Evolutionary conservation across 75 land plant genomes (phyloP), one percentile per base, ranked within the genome.

Genomic region (Gnetum montanum): DNA sequence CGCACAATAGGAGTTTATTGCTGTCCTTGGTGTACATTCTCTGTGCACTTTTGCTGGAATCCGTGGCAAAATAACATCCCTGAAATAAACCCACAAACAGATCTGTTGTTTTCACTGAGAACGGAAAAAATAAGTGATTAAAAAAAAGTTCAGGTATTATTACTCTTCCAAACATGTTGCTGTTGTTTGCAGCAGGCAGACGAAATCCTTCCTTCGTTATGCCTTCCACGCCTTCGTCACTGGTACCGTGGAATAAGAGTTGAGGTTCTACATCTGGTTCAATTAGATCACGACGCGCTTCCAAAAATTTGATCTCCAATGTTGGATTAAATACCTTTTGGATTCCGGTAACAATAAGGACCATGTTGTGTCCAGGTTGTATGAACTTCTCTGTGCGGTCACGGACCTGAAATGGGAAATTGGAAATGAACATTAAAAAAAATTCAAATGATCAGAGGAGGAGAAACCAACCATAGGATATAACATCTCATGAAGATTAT

Each of bases 21-120:
- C 44, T 43, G 4, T 45, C 46, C 37, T 54, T 54, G 2, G 57
- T 54, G 24, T 54, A 54, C 0, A 54, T 16, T 0, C 5, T 33
- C 33, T 64, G 34, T 22, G 67, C 67, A 64, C 62, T 31, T 31
- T 43, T 64, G 10, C 63, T 40, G 19, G 63, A 57, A 63, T 64
- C 62, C 20, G 62, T 59, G 31, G 43, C 63, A 64, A 64, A 64
- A 33, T 30, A 59, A 23, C 62, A 59, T 34, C 63, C 63, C 67
- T 64, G 67, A 12, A 12, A 33, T 12, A 26, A 48, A 25, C 27
- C 12, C 50, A 26, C 6, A 26, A 48, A 11, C 6, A 48, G 29
- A 12, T n/a, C n/a, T n/a, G n/a, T n/a, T n/a, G n/a, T n/a, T n/a
- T n/a, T n/a, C n/a, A n/a, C n/a, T n/a, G n/a, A n/a, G n/a, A n/a